Base-by-base conservation (phyloP, 2,329 filamentous ascomycete genomes). In the Hypoxylon sp. region DNA sequence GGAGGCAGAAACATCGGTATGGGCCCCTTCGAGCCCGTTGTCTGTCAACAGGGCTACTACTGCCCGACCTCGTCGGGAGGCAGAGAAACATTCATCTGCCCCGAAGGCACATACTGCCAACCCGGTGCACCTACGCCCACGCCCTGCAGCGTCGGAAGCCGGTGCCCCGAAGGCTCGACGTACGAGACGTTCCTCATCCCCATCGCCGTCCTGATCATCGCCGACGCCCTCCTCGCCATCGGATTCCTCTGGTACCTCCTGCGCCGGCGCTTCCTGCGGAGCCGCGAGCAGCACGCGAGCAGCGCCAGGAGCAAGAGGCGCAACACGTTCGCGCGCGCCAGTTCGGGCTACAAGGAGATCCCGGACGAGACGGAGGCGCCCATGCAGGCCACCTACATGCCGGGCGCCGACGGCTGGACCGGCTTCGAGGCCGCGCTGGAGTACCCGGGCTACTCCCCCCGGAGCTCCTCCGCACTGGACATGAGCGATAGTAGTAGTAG, bases 41-140 rank as follows among this genome's bases (percentile, higher is more conserved):
- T 86, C 6, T 87, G 84, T 68, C 76, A 77, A 41, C 67, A 78
- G 37, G 84, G 84, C 2, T 76, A 72, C 52, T 86, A 85, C 64
- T 87, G 85, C 51, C 83, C 84, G 1, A 46, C 54, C 1, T 56
- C 62, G 22, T 71, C 65, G 6, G 70, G 71, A 2, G 81, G 81
- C 8, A 79, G 73, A 43, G 68, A 80, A 56, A 78, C 76, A 44
- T 65, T 81, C 3, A 51, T 62, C 8, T 87, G 85, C 53, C 83
- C 82, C 0, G 62, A 74, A 7, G 83, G 83, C 22, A 76, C 77
- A 2, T 87, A 83, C 65, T 87, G 85, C 62, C 83, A 83, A 28
- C 78, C 79, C 0, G 85, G 85, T 5, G 79, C 81, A 4, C 70
- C 78, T 1, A 73, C 77, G 5, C 82, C 85, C 1, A 82, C 79